Percentiles rank a stretch among this genome's conserved stretches.
Conservation (phyloP, 2,329 filamentous ascomycete species). For the Corniculantispora saksenae region DNA sequence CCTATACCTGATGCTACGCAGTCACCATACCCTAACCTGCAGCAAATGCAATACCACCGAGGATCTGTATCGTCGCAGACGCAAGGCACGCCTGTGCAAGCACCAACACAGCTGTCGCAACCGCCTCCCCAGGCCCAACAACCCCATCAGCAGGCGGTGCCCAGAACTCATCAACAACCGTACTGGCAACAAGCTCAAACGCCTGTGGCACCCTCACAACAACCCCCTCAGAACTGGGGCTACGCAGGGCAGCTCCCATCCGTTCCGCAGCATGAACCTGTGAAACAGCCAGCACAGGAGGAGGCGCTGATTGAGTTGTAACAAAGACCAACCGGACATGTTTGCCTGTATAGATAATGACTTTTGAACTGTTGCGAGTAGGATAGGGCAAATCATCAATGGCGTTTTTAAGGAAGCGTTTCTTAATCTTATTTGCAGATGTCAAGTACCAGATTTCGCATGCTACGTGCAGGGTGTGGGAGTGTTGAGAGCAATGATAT, state of each 20-base stretch:
- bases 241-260: conserved; percentile 62
- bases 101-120: conserved; percentile 30
- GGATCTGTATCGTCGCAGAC: conserved; percentile 41
- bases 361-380: not conserved
- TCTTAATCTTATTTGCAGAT: not conserved
- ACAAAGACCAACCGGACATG: conserved; percentile 7
- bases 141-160: conserved; percentile 34
- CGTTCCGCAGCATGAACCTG: conserved; percentile 49
- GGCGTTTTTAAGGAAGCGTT: conserved; percentile 13
- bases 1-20: conserved; percentile 43
- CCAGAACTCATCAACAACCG: conserved; percentile 30
- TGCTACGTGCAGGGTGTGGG: too few species aligned
- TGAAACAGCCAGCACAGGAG: conserved; percentile 58
- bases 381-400: not conserved
- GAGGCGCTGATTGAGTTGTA: conserved; percentile 80
- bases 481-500: too few species aligned
- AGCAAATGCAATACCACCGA: conserved; percentile 48
- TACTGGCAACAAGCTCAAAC: conserved; percentile 29
- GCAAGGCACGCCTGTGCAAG: conserved; percentile 34
- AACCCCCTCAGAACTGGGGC: conserved; percentile 39
- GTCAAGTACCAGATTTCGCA: not conserved
- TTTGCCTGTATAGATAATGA: not conserved
- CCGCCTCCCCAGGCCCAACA: conserved; percentile 33
- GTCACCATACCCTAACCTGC: conserved; percentile 57
- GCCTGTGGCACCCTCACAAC: conserved; percentile 22